Percentiles rank a stretch among this genome's conserved stretches.
Conservation (phyloP, 352 stramenopile species). For the Globisporangium camurandrum region DNA sequence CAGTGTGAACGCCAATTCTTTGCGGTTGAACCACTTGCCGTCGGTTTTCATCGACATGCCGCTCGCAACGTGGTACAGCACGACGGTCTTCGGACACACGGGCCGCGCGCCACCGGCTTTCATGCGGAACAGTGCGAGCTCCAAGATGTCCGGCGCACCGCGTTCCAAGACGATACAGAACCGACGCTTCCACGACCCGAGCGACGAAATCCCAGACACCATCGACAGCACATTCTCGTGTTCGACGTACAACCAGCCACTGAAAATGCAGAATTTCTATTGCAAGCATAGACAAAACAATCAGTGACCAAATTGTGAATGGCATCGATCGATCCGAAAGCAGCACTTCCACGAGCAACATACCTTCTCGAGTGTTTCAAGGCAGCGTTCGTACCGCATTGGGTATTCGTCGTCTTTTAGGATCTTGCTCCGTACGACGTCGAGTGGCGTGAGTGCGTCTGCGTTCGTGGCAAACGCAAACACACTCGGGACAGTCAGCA, state of each 20-base stretch:
- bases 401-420: slow-evolving; percentile 17
- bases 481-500: slow-evolving; percentile 28
- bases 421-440: slow-evolving; percentile 30
- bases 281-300: too few relatives aligned
- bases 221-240: slow-evolving; percentile 56
- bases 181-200: slow-evolving; percentile 49
- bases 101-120: slow-evolving; percentile 32
- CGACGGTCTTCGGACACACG: slow-evolving; percentile 43
- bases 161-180: slow-evolving; percentile 70
- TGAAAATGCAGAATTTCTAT: slow-evolving; percentile 49
- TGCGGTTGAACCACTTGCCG: slow-evolving; percentile 67
- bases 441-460: slow-evolving; percentile 35
- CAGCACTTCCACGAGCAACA: too few relatives aligned
- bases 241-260: slow-evolving; percentile 57
- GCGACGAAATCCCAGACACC: slow-evolving; percentile 43
- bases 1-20: slow-evolving; percentile 50
- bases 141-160: slow-evolving; percentile 43
- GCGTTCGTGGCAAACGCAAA: slow-evolving; percentile 42
- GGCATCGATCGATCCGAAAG: too few relatives aligned
- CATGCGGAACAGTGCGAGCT: slow-evolving; percentile 69
- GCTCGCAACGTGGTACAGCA: slow-evolving; percentile 48
- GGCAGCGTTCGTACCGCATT: slow-evolving; percentile 26
- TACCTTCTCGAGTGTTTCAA: slow-evolving; percentile 58
- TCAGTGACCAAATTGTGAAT: too few relatives aligned
- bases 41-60: slow-evolving; percentile 37